Conservation (phyloP, 2,329 filamentous ascomycete species). For the Colletotrichum endophyticum region DNA sequence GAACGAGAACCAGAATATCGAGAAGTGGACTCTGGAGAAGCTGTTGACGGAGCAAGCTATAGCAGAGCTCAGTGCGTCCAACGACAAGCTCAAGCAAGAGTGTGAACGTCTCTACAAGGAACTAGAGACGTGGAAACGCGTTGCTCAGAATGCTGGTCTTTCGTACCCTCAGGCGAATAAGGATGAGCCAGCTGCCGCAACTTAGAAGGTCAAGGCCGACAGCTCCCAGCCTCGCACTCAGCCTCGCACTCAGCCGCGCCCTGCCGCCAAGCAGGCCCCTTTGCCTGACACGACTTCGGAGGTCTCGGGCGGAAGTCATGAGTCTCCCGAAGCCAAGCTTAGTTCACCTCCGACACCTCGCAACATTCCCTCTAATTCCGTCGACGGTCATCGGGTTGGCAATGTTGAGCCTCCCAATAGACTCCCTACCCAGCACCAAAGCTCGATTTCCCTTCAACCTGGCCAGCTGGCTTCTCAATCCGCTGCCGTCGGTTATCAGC, state of each 20-base stretch:
- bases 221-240: neutral
- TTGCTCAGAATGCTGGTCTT: constrained; percentile 65
- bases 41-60: constrained; percentile 88
- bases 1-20: constrained; percentile 91
- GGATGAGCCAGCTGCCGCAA: constrained; percentile 19
- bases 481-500: neutral
- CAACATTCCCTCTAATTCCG: neutral
- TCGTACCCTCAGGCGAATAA: constrained; percentile 38
- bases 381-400: neutral
- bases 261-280: neutral
- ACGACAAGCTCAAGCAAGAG: constrained; percentile 85
- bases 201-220: constrained; percentile 10
- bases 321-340: neutral
- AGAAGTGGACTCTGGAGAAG: constrained; percentile 93
- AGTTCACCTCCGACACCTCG: neutral
- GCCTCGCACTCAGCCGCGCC: neutral
- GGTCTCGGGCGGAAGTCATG: neutral
- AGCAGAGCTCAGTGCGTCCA: constrained; percentile 83
- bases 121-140: constrained; percentile 78
- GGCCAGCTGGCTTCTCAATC: neutral
- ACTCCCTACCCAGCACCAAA: neutral
- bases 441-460: neutral
- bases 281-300: neutral
- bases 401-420: neutral
- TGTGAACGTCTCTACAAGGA: constrained; percentile 80